phyloP scores from a whole-genome alignment of 768 basidiomycete species.

The Calocybe gangraenosa region DNA sequence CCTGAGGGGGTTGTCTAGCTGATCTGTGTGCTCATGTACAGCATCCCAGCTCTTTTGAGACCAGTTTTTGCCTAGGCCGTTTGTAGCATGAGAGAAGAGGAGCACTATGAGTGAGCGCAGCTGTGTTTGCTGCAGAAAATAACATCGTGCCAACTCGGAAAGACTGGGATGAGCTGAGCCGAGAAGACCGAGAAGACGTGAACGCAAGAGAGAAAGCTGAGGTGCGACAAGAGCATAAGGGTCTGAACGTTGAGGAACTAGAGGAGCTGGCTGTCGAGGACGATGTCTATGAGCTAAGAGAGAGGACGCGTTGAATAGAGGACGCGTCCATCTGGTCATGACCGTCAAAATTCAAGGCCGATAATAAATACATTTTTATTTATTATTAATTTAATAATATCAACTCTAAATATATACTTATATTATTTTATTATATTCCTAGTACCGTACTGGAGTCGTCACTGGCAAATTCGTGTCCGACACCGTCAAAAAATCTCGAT shows the following conservation, averaged over 20 bases:
- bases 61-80: slow-evolving; percentile 76
- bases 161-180: slow-evolving; percentile 89
- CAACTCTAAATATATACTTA: not conserved
- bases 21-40: slow-evolving; percentile 47
- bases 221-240: slow-evolving; percentile 68
- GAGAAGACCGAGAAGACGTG: slow-evolving; percentile 70
- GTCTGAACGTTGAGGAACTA: slow-evolving; percentile 36
- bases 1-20: slow-evolving; percentile 77
- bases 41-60: slow-evolving; percentile 56
- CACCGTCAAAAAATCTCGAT: slow-evolving; percentile 32
- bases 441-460: slow-evolving; percentile 25
- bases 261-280: slow-evolving; percentile 20
- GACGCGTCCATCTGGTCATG: not conserved
- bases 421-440: too few relatives aligned
- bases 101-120: slow-evolving; percentile 87
- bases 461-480: slow-evolving; percentile 24
- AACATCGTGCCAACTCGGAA: slow-evolving; percentile 85
- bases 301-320: slow-evolving; percentile 3
- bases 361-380: not conserved
- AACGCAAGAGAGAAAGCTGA: slow-evolving; percentile 69
- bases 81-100: slow-evolving; percentile 88
- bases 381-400: slow-evolving; percentile 4
- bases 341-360: not conserved
- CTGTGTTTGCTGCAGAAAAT: slow-evolving; percentile 87
- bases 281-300: slow-evolving; percentile 36